Conservation (phyloP, 2,329 filamentous ascomycete species). For the Talaromyces funiculosus region DNA sequence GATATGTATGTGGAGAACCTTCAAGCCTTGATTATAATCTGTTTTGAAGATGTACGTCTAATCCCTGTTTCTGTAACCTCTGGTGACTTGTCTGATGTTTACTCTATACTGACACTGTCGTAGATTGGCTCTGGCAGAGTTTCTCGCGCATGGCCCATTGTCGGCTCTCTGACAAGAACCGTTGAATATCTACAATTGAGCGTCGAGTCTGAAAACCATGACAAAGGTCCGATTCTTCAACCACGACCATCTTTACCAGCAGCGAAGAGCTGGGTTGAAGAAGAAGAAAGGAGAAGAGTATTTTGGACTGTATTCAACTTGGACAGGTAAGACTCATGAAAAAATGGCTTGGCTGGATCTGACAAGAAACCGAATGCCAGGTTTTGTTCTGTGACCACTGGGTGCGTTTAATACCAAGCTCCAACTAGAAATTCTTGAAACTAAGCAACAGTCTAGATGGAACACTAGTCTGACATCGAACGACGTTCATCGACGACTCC, state of each 20-base stretch:
- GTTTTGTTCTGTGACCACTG: not conserved
- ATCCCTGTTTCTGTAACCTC: not conserved
- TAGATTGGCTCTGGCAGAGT: slow-evolving; percentile 29
- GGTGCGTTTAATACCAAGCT: not conserved
- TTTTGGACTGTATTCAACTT: slow-evolving; percentile 41
- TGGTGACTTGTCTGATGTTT: not conserved
- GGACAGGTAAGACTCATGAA: slow-evolving; percentile 27
- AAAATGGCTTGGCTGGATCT: not conserved
- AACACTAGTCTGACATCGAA: slow-evolving; percentile 33
- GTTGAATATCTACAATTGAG: slow-evolving; percentile 35
- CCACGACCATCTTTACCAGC: slow-evolving; percentile 24
- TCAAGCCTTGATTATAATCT: slow-evolving; percentile 27
- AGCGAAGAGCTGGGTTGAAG: slow-evolving; percentile 31
- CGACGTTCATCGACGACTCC: slow-evolving; percentile 36
- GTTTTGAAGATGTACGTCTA: slow-evolving; percentile 31
- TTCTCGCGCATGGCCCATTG: slow-evolving; percentile 32
- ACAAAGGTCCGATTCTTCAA: slow-evolving; percentile 22
- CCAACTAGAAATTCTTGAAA: not conserved
- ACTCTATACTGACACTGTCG: not conserved
- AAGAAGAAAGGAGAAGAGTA: slow-evolving; percentile 36
- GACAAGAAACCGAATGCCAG: not conserved
- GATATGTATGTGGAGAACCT: slow-evolving; percentile 23
- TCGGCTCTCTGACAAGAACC: slow-evolving; percentile 33
- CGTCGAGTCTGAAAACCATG: slow-evolving; percentile 27
- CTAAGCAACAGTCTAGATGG: slow-evolving; percentile 22